Conservation (phyloP, 2,329 filamentous ascomycete species). For the Trichoderma sp. region DNA sequence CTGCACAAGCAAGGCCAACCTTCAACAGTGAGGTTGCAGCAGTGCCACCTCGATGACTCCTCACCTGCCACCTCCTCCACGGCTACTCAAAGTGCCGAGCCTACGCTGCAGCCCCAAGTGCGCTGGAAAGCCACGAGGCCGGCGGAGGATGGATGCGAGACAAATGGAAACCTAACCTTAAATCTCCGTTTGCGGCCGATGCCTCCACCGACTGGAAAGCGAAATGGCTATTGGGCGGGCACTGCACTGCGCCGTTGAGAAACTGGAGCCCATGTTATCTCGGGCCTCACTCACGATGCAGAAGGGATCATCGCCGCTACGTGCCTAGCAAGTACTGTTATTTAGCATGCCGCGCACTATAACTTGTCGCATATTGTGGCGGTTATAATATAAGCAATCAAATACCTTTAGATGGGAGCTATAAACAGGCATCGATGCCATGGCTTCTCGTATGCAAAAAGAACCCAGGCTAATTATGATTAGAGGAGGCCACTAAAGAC, state of each 20-base stretch:
- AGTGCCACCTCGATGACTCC: neutral
- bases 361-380: no score
- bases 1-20: neutral
- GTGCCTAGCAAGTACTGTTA: neutral
- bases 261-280: neutral
- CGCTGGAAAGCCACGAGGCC: conserved; percentile 4
- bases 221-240: neutral
- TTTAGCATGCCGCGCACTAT: neutral
- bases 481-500: neutral
- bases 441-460: neutral
- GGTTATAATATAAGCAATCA: neutral
- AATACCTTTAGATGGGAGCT: neutral
- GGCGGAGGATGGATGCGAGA: neutral
- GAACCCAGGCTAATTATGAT: neutral
- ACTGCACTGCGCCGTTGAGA: neutral
- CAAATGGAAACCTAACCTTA: neutral
- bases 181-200: conserved; percentile 12
- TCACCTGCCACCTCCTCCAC: neutral
- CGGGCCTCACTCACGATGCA: neutral
- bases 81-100: conserved; percentile 7
- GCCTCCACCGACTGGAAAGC: conserved; percentile 7
- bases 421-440: neutral
- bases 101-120: conserved; percentile 10
- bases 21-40: neutral
- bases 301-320: conserved; percentile 13